Base-by-base conservation (phyloP, 805 yeast species). In the Yamadazyma sp. region DNA sequence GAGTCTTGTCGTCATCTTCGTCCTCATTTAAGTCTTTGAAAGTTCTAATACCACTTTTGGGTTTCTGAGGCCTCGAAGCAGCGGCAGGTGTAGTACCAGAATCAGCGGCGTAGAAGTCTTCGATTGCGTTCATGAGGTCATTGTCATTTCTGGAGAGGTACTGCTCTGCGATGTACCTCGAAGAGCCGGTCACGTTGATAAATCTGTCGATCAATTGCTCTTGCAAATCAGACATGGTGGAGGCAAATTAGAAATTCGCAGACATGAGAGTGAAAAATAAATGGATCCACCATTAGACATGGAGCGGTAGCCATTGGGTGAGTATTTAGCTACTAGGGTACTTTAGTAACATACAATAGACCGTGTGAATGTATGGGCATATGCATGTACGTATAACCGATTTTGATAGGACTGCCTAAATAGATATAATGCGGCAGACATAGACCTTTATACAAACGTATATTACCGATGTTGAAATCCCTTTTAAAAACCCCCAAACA, bases 1-100 rank as follows among this genome's bases (percentile, higher is more conserved):
- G 55, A 40, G 82, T 75, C 25, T 71, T 73, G 41, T 77, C 81
- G 44, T 75, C 79, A n/a, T 68, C 77, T 6, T 68, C 74, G 12
- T 65, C 67, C 8, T 64, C 57, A 30, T 64, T 60, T 46, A 68
- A 58, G 45, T 68, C 73, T 34, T 60, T 49, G 36, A 69, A 58
- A 5, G 74, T 68, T 23, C 59, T 57, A 17, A 69, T 47, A 3
- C 41, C 41, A 15, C 27, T 25, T 3, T 20, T 19, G 11, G 42
- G 21, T 4, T 31, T 15, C 10, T 16, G 14, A 4, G 33, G 14
- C 17, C 28, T 31, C 11, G 44, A 28, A 29, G 47, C 40, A 2
- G 28, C 18, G 8, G 30, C 32, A 3, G 42, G 30, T 9, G 31
- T 23, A 14, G 47, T 9, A 14, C 30, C 33, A 11, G 44, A 34